Percentiles rank a stretch among this genome's conserved stretches.
phyloP scores from a whole-genome alignment of 129 eudicot genomes.

The Kitagawia praeruptora region DNA sequence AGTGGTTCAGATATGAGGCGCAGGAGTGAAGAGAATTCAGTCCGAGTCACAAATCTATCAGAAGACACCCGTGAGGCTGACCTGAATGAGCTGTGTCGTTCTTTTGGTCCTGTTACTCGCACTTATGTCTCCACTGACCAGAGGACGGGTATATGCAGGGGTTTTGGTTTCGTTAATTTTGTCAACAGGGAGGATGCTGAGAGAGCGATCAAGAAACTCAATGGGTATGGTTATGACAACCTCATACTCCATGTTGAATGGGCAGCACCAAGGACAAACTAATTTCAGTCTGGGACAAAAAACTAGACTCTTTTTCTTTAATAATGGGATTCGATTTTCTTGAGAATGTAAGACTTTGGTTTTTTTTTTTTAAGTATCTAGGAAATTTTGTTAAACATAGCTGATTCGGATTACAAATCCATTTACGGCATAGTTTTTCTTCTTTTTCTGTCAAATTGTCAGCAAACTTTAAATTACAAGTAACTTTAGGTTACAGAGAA shows the following conservation, averaged over 20 bases:
- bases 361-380: background rate
- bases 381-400: background rate
- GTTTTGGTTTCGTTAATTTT: slow-evolving; percentile 83
- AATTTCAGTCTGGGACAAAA: background rate
- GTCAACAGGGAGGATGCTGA: slow-evolving; percentile 75
- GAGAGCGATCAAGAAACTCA: slow-evolving; percentile 60
- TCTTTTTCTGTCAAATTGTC: no score
- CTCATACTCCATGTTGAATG: slow-evolving; percentile 82
- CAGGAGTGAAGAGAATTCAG: slow-evolving; percentile 79
- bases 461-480: no score
- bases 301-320: background rate
- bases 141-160: slow-evolving; percentile 75
- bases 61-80: slow-evolving; percentile 91
- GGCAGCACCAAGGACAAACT: slow-evolving; percentile 64
- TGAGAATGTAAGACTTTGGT: background rate
- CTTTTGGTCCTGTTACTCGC: slow-evolving; percentile 65
- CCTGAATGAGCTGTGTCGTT: slow-evolving; percentile 59
- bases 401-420: no score
- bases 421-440: no score
- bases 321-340: no score
- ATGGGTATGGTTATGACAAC: slow-evolving; percentile 84
- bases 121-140: slow-evolving; percentile 83
- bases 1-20: slow-evolving; percentile 63
- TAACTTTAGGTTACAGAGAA: no score
- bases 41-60: slow-evolving; percentile 70